Evolutionary conservation across 1,139 yeast species (phyloP), one percentile per base, ranked within the genome.

Genomic region (Yamadazyma sp.): DNA sequence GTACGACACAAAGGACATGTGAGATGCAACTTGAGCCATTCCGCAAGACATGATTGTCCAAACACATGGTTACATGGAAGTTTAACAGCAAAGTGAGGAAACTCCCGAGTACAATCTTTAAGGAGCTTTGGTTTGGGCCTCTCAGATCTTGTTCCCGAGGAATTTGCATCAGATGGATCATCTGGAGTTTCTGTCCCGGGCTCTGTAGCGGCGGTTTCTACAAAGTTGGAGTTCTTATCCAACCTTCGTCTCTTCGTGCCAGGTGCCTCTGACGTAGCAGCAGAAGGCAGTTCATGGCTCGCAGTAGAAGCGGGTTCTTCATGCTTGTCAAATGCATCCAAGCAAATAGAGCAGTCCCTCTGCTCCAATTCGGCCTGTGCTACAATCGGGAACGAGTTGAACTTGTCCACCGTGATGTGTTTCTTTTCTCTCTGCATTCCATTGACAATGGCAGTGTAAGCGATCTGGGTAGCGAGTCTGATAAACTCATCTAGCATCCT

Each of bases 41-140:
- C 84, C 45, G 68, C 73, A 30, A 87, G 64, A 62, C 97, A 88
- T 20, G 75, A 74, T 46, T 78, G 73, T 4, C 96, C 95, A 64
- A 87, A 87, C 1, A 78, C 55, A 55, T 87, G 96, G 8, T 80
- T 80, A 61, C 98, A 91, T 0, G 96, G 94, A 75, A 91, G 70
- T 46, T 74, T 67, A 2, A 85, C 66, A 0, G 96, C 83, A 7
- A 72, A 58, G 59, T 89, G 96, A 7, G 62, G 58, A 52, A 73
- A 80, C 4, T 54, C 60, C 4, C 57, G 62, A 1, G 48, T 50
- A 32, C 45, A 55, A 22, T 68, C 72, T 14, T 39, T 34, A 9
- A 42, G 36, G 28, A 36, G 38, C 30, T 17, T 10, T 18, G 24
- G n/a, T n/a, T n/a, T n/a, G n/a, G n/a, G n/a, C n/a, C n/a, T n/a